Conservation (phyloP, 2,329 filamentous ascomycete genomes). For the Xylaria sp. region DNA sequence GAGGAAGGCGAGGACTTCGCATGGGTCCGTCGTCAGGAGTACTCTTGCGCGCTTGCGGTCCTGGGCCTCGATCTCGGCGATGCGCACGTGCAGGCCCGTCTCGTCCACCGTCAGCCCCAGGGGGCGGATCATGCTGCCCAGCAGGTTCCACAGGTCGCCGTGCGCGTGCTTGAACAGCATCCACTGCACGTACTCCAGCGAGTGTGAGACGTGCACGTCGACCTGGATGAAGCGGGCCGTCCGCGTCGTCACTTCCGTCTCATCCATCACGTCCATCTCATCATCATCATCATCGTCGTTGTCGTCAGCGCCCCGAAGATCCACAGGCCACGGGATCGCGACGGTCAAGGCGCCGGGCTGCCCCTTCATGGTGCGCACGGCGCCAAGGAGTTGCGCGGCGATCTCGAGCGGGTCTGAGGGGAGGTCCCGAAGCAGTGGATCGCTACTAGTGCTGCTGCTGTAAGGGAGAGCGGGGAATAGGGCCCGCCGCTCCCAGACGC, state of each 20-base stretch:
- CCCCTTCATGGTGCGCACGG: slow-evolving; percentile 42
- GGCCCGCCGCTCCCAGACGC: slow-evolving; percentile 43
- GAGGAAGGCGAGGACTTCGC: slow-evolving; percentile 62
- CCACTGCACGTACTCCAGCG: slow-evolving; percentile 57
- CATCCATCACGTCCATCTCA: too few relatives aligned
- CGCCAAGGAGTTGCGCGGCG: slow-evolving; percentile 49
- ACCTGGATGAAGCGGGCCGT: slow-evolving; percentile 70
- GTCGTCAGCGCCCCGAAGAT: slow-evolving; percentile 7
- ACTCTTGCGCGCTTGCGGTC: slow-evolving; percentile 62
- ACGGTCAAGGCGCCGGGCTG: slow-evolving; percentile 42
- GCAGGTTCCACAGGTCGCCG: slow-evolving; percentile 68
- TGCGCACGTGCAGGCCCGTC: slow-evolving; percentile 63
- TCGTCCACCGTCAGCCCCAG: slow-evolving; percentile 70
- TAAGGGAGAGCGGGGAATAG: slow-evolving; percentile 6
- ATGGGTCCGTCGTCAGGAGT: slow-evolving; percentile 61
- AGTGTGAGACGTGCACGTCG: slow-evolving; percentile 62
- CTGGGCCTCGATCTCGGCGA: slow-evolving; percentile 66
- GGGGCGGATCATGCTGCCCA: slow-evolving; percentile 65
- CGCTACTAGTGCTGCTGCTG: neutral
- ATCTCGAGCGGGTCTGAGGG: slow-evolving; percentile 22
- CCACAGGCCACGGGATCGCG: slow-evolving; percentile 58
- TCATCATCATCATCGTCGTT: slow-evolving; percentile 15
- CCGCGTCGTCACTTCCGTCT: too few relatives aligned
- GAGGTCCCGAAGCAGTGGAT: neutral
- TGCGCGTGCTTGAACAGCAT: slow-evolving; percentile 69